Evolutionary conservation across 1,284 basidiomycete species (phyloP).

Genomic region (Flammula alnicola): DNA sequence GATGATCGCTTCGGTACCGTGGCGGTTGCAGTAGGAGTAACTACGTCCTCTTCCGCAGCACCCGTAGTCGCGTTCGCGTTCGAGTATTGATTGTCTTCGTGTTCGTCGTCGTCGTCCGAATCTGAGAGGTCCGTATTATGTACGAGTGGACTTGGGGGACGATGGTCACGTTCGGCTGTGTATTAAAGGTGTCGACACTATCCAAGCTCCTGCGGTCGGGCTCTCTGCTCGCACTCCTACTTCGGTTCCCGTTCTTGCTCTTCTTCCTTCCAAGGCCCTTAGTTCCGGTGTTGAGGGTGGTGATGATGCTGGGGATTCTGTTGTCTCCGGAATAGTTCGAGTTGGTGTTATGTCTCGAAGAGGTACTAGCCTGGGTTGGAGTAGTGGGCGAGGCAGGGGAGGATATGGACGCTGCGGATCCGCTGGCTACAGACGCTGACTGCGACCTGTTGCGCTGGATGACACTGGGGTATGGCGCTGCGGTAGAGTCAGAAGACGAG

Average conservation of each 20-base stretch:
- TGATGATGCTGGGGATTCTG: slow-evolving; percentile 24
- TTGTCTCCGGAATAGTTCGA: slow-evolving; percentile 11
- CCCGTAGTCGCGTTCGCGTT: slow-evolving; percentile 8
- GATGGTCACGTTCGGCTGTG: slow-evolving; percentile 55
- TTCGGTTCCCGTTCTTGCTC: slow-evolving; percentile 11
- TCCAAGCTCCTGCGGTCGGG: slow-evolving; percentile 21
- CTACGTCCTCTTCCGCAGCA: slow-evolving; percentile 23
- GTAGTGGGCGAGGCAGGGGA: slow-evolving; percentile 19
- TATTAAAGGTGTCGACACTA: slow-evolving; percentile 28
- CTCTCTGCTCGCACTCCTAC: slow-evolving; percentile 9
- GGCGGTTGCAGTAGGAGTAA: slow-evolving; percentile 31
- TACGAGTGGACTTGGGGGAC: slow-evolving; percentile 57
- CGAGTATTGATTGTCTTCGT: slow-evolving; percentile 14
- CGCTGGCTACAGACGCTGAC: slow-evolving; percentile 19
- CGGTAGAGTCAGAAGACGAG: slow-evolving; percentile 18
- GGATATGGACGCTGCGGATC: too few relatives aligned
- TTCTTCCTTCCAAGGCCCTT: slow-evolving; percentile 11
- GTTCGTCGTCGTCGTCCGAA: slow-evolving; percentile 30
- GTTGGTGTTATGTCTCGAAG: slow-evolving; percentile 16
- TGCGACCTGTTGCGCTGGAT: slow-evolving; percentile 20
- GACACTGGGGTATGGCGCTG: slow-evolving; percentile 12
- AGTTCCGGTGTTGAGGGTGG: slow-evolving; percentile 17
- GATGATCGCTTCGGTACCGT: slow-evolving; percentile 12
- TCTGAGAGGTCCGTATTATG: slow-evolving; percentile 31
- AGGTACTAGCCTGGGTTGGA: slow-evolving; percentile 17